Conservation (phyloP, 768 basidiomycete genomes). For the Pleurotus ostreatus region DNA sequence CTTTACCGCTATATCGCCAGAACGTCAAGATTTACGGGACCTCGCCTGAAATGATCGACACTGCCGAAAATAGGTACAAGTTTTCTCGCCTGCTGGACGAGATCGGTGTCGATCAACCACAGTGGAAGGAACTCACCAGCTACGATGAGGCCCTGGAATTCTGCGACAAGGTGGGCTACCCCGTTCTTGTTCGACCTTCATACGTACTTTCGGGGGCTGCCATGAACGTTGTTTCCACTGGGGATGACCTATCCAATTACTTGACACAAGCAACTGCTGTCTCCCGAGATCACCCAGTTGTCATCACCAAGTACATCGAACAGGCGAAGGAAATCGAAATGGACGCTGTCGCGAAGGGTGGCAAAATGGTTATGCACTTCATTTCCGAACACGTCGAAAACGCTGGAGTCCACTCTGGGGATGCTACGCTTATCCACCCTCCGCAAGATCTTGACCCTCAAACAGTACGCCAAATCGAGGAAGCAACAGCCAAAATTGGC, state of each 20-base stretch:
- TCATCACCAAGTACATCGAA: slow-evolving; percentile 99
- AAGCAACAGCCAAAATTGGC: slow-evolving; percentile 96
- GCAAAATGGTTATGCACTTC: slow-evolving; percentile 99
- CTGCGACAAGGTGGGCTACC: slow-evolving; percentile 91
- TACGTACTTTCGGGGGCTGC: slow-evolving; percentile 99
- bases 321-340: slow-evolving; percentile 99
- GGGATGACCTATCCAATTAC: slow-evolving; percentile 87
- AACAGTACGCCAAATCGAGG: slow-evolving; percentile 93
- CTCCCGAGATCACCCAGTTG: slow-evolving; percentile 93
- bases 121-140: slow-evolving; percentile 95
- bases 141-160: slow-evolving; percentile 85
- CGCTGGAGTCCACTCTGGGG: slow-evolving; percentile 97
- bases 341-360: slow-evolving; percentile 97
- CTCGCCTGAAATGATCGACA: slow-evolving; percentile 99
- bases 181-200: slow-evolving; percentile 94
- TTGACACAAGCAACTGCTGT: slow-evolving; percentile 94
- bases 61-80: slow-evolving; percentile 98
- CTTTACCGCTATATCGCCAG: slow-evolving; percentile 90
- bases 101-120: slow-evolving; percentile 97
- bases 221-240: slow-evolving; percentile 98
- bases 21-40: slow-evolving; percentile 99
- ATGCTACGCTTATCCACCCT: slow-evolving; percentile 96
- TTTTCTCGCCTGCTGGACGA: slow-evolving; percentile 97
- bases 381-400: slow-evolving; percentile 99
- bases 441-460: slow-evolving; percentile 97